phyloP scores from a whole-genome alignment of 345 rosid genomes.

The Viola odorata region DNA sequence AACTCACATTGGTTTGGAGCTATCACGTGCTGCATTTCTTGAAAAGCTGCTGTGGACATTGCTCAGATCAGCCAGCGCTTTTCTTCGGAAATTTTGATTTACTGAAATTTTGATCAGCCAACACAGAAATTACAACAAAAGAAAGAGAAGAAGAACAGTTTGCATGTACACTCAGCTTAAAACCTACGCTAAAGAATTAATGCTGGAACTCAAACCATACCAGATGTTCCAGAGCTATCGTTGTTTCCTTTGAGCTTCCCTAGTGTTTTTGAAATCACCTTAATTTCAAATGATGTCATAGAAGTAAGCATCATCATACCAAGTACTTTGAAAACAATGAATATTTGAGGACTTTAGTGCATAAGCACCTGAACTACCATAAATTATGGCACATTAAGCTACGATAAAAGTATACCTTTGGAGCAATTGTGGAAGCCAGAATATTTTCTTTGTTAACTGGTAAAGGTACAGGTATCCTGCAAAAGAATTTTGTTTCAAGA shows the following conservation, averaged over 20 bases:
- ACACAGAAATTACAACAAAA: background rate
- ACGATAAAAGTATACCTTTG: slow-evolving; percentile 36
- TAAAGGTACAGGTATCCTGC: slow-evolving; percentile 30
- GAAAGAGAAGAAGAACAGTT: background rate
- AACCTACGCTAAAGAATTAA: background rate
- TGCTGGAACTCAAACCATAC: slow-evolving; percentile 25
- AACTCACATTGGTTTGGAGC: slow-evolving; percentile 52
- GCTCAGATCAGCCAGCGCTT: slow-evolving; percentile 72
- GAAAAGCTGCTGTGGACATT: slow-evolving; percentile 34
- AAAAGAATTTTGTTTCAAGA: background rate
- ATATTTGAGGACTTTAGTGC: background rate
- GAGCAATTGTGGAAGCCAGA: slow-evolving; percentile 25
- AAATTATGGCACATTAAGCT: slow-evolving; percentile 1
- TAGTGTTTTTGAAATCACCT: slow-evolving; percentile 32
- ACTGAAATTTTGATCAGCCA: slow-evolving; percentile 24
- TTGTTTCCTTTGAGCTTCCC: slow-evolving; percentile 38
- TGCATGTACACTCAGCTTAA: background rate
- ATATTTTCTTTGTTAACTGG: slow-evolving; percentile 24
- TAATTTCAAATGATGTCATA: slow-evolving; percentile 16
- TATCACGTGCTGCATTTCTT: slow-evolving; percentile 32
- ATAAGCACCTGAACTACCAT: background rate
- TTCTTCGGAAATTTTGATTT: slow-evolving; percentile 45
- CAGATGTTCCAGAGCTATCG: slow-evolving; percentile 15
- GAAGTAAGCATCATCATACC: background rate
- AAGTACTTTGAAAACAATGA: background rate